Evolutionary conservation across 2,329 filamentous ascomycete species (phyloP).

Genomic region (Coccinonectria pachysandricola): DNA sequence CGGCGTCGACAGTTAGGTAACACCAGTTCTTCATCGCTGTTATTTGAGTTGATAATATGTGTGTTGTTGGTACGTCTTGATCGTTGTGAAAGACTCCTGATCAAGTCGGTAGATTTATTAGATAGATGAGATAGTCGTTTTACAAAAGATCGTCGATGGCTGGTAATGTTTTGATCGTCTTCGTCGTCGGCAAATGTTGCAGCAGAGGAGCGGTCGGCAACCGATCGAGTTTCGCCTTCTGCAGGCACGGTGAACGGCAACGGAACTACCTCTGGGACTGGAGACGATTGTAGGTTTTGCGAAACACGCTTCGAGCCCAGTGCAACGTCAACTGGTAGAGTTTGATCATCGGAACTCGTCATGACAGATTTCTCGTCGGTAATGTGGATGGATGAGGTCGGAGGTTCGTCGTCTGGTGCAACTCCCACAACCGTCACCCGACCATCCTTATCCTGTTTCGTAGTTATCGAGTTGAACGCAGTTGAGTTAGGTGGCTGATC

Average conservation of each 20-base stretch:
- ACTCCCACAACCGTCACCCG: conserved; percentile 45
- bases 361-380: conserved; percentile 18
- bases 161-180: conserved; percentile 22
- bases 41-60: conserved; percentile 10
- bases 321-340: conserved; percentile 6
- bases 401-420: conserved; percentile 36
- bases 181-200: conserved; percentile 59
- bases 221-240: conserved; percentile 28
- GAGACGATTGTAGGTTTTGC: conserved; percentile 19
- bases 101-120: conserved; percentile 32
- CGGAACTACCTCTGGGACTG: conserved; percentile 44
- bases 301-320: conserved; percentile 13
- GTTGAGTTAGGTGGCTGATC: conserved; percentile 16
- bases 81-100: conserved; percentile 34
- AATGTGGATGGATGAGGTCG: conserved; percentile 10
- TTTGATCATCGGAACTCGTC: conserved; percentile 4
- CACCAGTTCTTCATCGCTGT: conserved; percentile 38
- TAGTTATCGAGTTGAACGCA: conserved; percentile 30
- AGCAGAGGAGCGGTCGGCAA: conserved; percentile 52
- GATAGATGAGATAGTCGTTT: conserved; percentile 43
- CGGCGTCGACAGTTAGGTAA: conserved; percentile 20
- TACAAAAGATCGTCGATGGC: conserved; percentile 29
- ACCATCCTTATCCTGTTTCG: conserved; percentile 30
- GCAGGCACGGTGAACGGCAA: conserved; percentile 54
- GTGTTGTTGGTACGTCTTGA: conserved; percentile 11